Evolutionary conservation across 2,329 filamentous ascomycete species (phyloP).

Genomic region (Lasiodiplodia hormozganensis): DNA sequence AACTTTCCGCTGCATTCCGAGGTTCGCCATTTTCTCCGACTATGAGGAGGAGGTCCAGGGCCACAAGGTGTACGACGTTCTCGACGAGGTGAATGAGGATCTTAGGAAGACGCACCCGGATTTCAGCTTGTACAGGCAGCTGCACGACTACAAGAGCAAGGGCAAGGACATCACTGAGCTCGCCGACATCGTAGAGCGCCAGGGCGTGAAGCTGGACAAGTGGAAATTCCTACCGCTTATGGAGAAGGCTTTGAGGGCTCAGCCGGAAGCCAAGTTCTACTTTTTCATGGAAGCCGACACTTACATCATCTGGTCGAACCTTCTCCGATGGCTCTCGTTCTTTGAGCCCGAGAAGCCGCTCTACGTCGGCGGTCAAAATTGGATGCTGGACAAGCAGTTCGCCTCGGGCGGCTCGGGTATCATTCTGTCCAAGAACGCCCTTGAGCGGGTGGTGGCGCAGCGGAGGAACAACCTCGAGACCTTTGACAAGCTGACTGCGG

Average conservation of each 20-base stretch:
- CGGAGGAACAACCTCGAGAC: slow-evolving; percentile 18
- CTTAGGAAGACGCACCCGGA: slow-evolving; percentile 53
- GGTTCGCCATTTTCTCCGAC: slow-evolving; percentile 66
- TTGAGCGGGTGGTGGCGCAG: slow-evolving; percentile 17
- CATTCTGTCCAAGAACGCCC: slow-evolving; percentile 14
- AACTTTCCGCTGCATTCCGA: slow-evolving; percentile 62
- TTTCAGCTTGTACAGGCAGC: slow-evolving; percentile 61
- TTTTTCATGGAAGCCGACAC: slow-evolving; percentile 30
- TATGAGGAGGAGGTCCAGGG: slow-evolving; percentile 61
- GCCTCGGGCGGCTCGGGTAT: slow-evolving; percentile 20
- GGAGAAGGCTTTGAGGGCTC: slow-evolving; percentile 52
- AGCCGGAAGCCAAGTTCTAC: slow-evolving; percentile 26
- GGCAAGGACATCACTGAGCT: slow-evolving; percentile 47
- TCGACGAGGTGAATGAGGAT: slow-evolving; percentile 51
- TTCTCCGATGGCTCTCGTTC: slow-evolving; percentile 11
- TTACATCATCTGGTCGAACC: slow-evolving; percentile 25
- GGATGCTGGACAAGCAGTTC: slow-evolving; percentile 21
- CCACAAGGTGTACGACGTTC: slow-evolving; percentile 56
- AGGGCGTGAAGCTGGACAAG: slow-evolving; percentile 56
- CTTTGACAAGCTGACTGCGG: slow-evolving; percentile 22
- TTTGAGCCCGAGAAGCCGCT: slow-evolving; percentile 23
- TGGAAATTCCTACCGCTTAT: slow-evolving; percentile 66
- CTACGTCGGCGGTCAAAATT: slow-evolving; percentile 28
- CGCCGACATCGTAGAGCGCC: background rate
- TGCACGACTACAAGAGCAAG: slow-evolving; percentile 54